Percentiles rank a stretch among this genome's conserved stretches.
phyloP scores from a whole-genome alignment of 129 eudicot species.

The Daucus carota region DNA sequence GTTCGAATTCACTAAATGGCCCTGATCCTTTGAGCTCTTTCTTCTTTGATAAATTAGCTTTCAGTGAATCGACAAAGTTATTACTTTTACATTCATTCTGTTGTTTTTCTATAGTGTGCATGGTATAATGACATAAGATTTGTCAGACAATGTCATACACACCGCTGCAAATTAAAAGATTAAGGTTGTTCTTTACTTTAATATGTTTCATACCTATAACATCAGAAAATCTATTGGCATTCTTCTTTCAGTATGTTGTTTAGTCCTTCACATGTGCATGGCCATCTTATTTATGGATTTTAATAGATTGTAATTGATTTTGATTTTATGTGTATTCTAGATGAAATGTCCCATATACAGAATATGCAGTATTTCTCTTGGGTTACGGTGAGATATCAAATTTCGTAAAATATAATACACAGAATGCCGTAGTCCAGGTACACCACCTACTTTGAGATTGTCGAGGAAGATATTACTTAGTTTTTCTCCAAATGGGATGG shows the following conservation, averaged over 20 bases:
- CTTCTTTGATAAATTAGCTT: slow-evolving; percentile 7
- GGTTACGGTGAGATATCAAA: too few relatives aligned
- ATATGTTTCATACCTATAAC: background rate
- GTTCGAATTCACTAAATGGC: slow-evolving; percentile 91
- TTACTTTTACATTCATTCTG: background rate
- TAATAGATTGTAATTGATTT: too few relatives aligned
- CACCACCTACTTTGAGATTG: background rate
- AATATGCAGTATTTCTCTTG: too few relatives aligned
- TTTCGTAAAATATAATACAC: too few relatives aligned
- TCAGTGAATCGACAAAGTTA: background rate
- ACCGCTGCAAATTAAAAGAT: background rate
- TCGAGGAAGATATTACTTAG: background rate
- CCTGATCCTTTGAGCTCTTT: slow-evolving; percentile 27
- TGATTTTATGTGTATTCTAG: too few relatives aligned
- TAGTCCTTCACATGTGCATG: background rate
- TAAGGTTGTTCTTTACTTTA: too few relatives aligned
- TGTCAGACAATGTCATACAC: background rate
- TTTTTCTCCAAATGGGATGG: background rate
- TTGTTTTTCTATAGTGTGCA: background rate
- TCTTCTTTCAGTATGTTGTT: background rate
- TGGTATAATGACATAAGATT: background rate
- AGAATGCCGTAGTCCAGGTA: background rate
- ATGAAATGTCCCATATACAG: too few relatives aligned
- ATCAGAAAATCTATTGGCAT: background rate
- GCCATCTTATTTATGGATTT: too few relatives aligned